A percentile compares a stretch with the other conserved stretches of the same genome.
Conservation (phyloP, 148 eudicot species). For the Amaranthus cruentus region DNA sequence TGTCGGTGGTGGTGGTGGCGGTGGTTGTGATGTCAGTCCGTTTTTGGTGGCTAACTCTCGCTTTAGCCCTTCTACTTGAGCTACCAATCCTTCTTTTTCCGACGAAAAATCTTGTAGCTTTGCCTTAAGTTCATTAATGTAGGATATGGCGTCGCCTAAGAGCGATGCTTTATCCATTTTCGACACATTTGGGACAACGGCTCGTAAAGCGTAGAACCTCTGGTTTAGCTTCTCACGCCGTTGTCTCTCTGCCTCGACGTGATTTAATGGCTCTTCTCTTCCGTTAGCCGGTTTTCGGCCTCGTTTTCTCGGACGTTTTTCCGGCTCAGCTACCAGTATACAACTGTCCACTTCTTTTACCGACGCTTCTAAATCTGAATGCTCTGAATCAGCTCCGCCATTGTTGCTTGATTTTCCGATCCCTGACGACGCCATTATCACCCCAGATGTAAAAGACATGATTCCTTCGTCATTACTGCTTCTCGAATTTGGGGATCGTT, state of each 20-base stretch:
- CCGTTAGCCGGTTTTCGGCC: conserved; percentile 37
- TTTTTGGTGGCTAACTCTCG: conserved; percentile 36
- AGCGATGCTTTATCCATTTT: conserved; percentile 22
- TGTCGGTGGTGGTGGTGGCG: not conserved
- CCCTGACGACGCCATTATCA: conserved; percentile 43
- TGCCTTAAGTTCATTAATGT: conserved; percentile 62
- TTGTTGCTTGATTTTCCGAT: conserved; percentile 3
- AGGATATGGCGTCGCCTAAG: conserved; percentile 27
- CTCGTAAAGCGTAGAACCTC: conserved; percentile 35
- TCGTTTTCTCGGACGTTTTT: conserved; percentile 38
- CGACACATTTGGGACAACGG: conserved; percentile 40
- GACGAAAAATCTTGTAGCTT: conserved; percentile 41
- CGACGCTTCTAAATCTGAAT: conserved; percentile 12
- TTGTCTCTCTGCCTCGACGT: conserved; percentile 36
- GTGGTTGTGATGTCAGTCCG: not conserved
- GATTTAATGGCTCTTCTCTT: conserved; percentile 23
- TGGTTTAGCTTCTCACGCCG: conserved; percentile 40
- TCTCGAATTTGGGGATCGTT: conserved; percentile 47
- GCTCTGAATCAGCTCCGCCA: conserved; percentile 14
- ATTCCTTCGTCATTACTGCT: conserved; percentile 69
- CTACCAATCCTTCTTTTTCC: conserved; percentile 46
- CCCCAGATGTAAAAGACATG: conserved; percentile 65
- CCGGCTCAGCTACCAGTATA: conserved; percentile 16
- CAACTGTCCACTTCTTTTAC: conserved; percentile 8
- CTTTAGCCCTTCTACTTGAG: conserved; percentile 42